Evolutionary conservation across 2,329 filamentous ascomycete species (phyloP).

Genomic region (Neofusicoccum sp.): DNA sequence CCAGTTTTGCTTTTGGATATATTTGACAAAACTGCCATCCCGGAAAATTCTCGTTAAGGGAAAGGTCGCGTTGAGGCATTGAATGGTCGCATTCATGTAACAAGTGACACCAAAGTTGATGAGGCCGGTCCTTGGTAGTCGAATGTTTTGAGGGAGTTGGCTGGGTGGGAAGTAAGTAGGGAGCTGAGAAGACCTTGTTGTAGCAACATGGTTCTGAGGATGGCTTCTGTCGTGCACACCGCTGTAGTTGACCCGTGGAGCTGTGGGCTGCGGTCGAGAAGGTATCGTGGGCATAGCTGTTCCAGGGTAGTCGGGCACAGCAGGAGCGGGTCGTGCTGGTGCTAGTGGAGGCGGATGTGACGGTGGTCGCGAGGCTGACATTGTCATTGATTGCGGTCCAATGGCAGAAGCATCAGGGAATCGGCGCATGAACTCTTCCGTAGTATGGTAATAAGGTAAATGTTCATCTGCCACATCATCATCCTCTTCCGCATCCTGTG

Average conservation of each 20-base stretch:
- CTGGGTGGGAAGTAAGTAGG: slow-evolving; percentile 50
- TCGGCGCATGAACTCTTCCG: slow-evolving; percentile 81
- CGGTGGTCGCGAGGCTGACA: slow-evolving; percentile 43
- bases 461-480: slow-evolving; percentile 33
- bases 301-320: slow-evolving; percentile 53
- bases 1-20: slow-evolving; percentile 64
- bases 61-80: slow-evolving; percentile 75
- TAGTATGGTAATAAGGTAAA: slow-evolving; percentile 61
- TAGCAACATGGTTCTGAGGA: slow-evolving; percentile 34
- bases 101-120: slow-evolving; percentile 82
- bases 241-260: slow-evolving; percentile 71
- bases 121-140: slow-evolving; percentile 70
- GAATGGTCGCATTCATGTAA: slow-evolving; percentile 90
- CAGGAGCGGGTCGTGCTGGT: slow-evolving; percentile 31
- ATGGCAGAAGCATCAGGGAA: slow-evolving; percentile 72
- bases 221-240: slow-evolving; percentile 67
- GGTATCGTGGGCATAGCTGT: slow-evolving; percentile 60
- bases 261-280: slow-evolving; percentile 60
- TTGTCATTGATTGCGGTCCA: slow-evolving; percentile 60
- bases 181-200: slow-evolving; percentile 40
- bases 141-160: slow-evolving; percentile 44
- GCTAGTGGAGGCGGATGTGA: slow-evolving; percentile 36
- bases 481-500: slow-evolving; percentile 29
- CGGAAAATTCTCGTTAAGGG: slow-evolving; percentile 65
- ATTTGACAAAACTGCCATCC: slow-evolving; percentile 62